Evolutionary conservation across 2,329 filamentous ascomycete genomes (phyloP).

Genomic region (Camillea tinctor): DNA sequence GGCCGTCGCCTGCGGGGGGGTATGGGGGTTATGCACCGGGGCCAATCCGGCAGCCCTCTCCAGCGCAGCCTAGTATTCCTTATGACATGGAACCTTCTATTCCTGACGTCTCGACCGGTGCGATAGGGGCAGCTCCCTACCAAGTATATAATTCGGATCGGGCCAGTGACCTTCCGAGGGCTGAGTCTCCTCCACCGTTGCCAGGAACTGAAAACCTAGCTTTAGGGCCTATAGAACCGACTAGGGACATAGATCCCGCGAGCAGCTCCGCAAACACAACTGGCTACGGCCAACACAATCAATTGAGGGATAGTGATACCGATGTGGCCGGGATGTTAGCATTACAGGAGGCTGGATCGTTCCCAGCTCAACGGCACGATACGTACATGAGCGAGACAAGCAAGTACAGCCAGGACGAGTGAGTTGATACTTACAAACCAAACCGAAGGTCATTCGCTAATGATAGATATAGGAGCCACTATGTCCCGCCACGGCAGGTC

Average conservation of each 20-base stretch:
- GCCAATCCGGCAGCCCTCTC: slow-evolving; percentile 35
- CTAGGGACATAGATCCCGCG: slow-evolving; percentile 79
- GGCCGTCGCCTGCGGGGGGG: slow-evolving; percentile 27
- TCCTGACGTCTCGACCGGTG: slow-evolving; percentile 35
- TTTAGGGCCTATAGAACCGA: slow-evolving; percentile 53
- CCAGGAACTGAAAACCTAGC: slow-evolving; percentile 41
- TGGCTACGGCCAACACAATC: slow-evolving; percentile 45
- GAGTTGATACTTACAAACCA: slow-evolving; percentile 40
- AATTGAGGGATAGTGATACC: slow-evolving; percentile 62
- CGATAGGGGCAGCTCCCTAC: slow-evolving; percentile 34
- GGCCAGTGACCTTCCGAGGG: slow-evolving; percentile 51
- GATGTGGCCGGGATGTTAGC: slow-evolving; percentile 74
- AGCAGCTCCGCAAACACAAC: slow-evolving; percentile 47
- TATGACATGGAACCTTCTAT: slow-evolving; percentile 40
- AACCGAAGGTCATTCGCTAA: slow-evolving; percentile 17
- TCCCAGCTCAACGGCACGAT: slow-evolving; percentile 41
- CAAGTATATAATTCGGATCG: slow-evolving; percentile 45
- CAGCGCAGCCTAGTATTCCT: slow-evolving; percentile 37
- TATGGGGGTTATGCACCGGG: slow-evolving; percentile 31
- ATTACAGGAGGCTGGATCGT: slow-evolving; percentile 56
- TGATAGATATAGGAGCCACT: slow-evolving; percentile 47
- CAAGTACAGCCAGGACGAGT: slow-evolving; percentile 73
- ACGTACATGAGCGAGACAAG: slow-evolving; percentile 65
- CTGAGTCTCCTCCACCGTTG: slow-evolving; percentile 64
- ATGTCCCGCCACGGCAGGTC: slow-evolving; percentile 53